Evolutionary conservation across 2,329 filamentous ascomycete genomes (phyloP), one percentile per base, ranked within the genome.

Genomic region (Anthostomella pinea): DNA sequence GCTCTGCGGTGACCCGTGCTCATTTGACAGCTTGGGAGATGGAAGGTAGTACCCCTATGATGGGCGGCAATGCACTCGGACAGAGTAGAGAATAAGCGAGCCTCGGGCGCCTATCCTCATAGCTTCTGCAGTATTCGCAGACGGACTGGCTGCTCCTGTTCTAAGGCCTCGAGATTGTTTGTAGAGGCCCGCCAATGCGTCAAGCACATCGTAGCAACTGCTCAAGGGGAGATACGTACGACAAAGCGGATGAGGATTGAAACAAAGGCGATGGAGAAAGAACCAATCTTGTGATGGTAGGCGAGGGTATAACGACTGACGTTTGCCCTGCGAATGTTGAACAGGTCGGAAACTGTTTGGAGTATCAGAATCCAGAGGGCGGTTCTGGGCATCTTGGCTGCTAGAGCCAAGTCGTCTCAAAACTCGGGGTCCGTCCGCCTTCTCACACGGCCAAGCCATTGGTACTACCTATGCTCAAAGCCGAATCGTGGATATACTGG

Each of bases 391-490:
- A 29, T 37, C 50, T 54, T 54, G 50, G 50, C 50, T 51, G 39
- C 39, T 13, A 27, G 30, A 52, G 49, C 44, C 46, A 53, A 52
- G 50, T 53, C 33, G 50, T 49, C 43, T 48, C 48, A 40, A 36
- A 35, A 41, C 18, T 35, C 35, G 27, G 35, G 30, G 35, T 35
- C 30, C 24, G 29, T 17, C 30, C 38, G 33, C 19, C 16, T 37
- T 39, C 28, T 39, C 45, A 41, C 39, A 48, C 28, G 22, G 31
- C 39, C 34, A 43, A 43, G 40, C 16, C 10, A 33, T 27, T 16
- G n/a, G n/a, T n/a, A n/a, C n/a, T n/a, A n/a, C n/a, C n/a, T n/a
- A n/a, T n/a, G n/a, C n/a, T n/a, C n/a, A n/a, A n/a, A n/a, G n/a
- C n/a, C n/a, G n/a, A n/a, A n/a, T n/a, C n/a, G n/a, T n/a, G n/a